Base-by-base conservation (phyloP, 768 basidiomycete species). In the Grammothele lineata region DNA sequence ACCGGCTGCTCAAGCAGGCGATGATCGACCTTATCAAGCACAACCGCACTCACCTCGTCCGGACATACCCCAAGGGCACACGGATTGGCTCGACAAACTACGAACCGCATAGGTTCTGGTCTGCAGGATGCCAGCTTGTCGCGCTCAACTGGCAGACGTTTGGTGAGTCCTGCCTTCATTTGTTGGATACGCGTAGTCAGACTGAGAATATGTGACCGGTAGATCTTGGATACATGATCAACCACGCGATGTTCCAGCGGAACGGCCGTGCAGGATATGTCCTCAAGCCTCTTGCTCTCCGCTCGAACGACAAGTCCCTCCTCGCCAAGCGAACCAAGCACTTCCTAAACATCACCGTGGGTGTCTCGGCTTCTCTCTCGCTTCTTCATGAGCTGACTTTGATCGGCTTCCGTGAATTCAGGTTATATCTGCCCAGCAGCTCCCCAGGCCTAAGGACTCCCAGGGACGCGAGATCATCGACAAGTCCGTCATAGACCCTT, bases 121-220 rank as follows among this genome's bases (percentile, higher is more conserved):
- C 82, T 1, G 82, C 82, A 2, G 95, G 95, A 0, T 78, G 82
- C 11, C 94, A 97, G 64, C 66, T 97, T 5, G 92, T 93, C 0
- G 92, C 95, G 7, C 75, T 99, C 45, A 99, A 99, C 65, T 98
- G 93, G 92, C 95, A 99, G 66, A 98, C 93, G 0, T 84, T 84
- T 55, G 93, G 92, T 94, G 60, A 45, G 83, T 71, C 11, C 18
- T n/a, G n/a, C n/a, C 14, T 15, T 12, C 19, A 12, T 45, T 39
- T 21, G 34, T 40, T 19, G 11, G 17, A n/a, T n/a, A n/a, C n/a
- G n/a, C n/a, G n/a, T n/a, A n/a, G n/a, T n/a, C n/a, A 19, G 0
- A 27, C 14, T 15, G 4, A 14, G n/a, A n/a, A n/a, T n/a, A n/a
- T n/a, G n/a, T n/a, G n/a, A n/a, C n/a, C n/a, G 9, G 15, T 32